These are phyloP conservation scores for Nicotiana sylvestris DNA, from an alignment of 257 asterid species.

Conservation along the genomic window DNA sequence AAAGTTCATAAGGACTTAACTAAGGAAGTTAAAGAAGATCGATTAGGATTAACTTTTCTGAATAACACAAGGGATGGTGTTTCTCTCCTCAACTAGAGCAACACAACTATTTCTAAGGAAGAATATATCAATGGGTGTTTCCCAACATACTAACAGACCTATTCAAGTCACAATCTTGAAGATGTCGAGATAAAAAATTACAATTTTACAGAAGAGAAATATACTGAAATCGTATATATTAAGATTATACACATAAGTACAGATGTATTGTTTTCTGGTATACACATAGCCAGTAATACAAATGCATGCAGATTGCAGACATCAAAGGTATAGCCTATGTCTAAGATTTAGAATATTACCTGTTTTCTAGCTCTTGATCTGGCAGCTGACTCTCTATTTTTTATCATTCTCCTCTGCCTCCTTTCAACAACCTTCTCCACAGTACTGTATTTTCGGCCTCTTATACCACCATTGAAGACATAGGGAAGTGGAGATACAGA, in stretches of 20 bases:
- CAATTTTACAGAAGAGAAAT: background rate
- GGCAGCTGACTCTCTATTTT: constrained; percentile 94
- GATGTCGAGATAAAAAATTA: background rate
- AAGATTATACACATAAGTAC: background rate
- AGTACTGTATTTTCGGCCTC: constrained; percentile 63
- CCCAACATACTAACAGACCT: background rate
- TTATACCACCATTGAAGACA: constrained; percentile 56
- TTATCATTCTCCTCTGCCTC: constrained; percentile 96
- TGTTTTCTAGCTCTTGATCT: constrained; percentile 96
- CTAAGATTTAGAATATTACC: constrained; percentile 34
- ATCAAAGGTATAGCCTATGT: background rate
- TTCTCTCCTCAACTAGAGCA: background rate
- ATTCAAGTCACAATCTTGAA: background rate
- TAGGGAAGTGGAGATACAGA: constrained; percentile 74
- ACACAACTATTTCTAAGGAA: background rate
- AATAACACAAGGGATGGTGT: too few species aligned
- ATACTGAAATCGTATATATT: background rate
- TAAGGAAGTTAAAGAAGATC: too few species aligned
- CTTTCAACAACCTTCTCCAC: constrained; percentile 90
- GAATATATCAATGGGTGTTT: background rate
- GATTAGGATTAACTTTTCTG: too few species aligned
- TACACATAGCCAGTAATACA: too few species aligned
- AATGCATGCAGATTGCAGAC: background rate
- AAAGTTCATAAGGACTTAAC: background rate
- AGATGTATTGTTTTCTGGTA: too few species aligned